Evolutionary conservation across 73 alveolate species (phyloP).

Genomic region (Urostyla sp.): DNA sequence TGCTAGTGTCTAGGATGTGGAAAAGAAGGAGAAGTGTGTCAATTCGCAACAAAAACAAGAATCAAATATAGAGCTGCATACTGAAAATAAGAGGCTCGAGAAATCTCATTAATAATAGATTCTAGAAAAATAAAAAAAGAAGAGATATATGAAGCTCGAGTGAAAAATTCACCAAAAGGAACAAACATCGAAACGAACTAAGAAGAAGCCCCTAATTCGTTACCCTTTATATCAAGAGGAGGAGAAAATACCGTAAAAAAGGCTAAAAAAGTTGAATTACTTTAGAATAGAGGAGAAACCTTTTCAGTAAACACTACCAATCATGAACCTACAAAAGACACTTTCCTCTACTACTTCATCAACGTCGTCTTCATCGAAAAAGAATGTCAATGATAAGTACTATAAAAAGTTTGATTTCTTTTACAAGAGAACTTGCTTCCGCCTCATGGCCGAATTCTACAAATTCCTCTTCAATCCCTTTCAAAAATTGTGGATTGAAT

Average conservation of each 20-base stretch:
- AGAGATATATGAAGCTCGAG: background rate
- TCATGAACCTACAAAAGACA: background rate
- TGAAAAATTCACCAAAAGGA: background rate
- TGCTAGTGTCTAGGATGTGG: too few relatives aligned
- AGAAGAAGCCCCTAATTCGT: too few relatives aligned
- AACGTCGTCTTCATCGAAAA: too few relatives aligned
- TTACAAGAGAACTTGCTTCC: conserved; percentile 55
- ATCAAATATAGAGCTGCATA: background rate
- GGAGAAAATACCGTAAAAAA: conserved; percentile 31
- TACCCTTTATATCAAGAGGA: background rate
- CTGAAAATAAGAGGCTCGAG: conserved; percentile 33
- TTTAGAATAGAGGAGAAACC: background rate
- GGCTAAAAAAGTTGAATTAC: too few relatives aligned
- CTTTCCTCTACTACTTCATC: background rate
- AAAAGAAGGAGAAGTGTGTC: too few relatives aligned
- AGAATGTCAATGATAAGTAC: conserved; percentile 29
- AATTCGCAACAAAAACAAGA: background rate
- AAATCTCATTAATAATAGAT: conserved; percentile 23
- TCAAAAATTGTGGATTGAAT: conserved; percentile 41
- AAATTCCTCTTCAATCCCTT: conserved; percentile 48
- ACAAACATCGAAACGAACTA: too few relatives aligned
- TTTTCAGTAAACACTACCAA: background rate
- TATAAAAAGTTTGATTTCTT: conserved; percentile 55
- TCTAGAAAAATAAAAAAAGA: background rate
- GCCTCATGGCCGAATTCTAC: conserved; percentile 52